Evolutionary conservation across 352 stramenopile genomes (phyloP).

Genomic region (Pythium monospermum): DNA sequence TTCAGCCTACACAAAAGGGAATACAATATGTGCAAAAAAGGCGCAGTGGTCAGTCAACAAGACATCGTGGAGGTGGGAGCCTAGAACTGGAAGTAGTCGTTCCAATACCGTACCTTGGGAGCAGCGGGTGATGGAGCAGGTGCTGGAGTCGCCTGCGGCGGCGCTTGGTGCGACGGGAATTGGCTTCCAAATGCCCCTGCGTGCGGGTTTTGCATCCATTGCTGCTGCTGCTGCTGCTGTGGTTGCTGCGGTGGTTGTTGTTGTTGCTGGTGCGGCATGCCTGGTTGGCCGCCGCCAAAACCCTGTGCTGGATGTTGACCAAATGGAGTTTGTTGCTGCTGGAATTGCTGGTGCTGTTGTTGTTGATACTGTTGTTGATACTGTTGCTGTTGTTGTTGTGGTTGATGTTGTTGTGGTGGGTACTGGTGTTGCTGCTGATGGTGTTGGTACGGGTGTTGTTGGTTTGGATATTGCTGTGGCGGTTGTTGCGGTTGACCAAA

Average conservation of each 20-base stretch:
- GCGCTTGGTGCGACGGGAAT: slow-evolving; percentile 18
- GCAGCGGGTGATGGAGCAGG: slow-evolving; percentile 21
- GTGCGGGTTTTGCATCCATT: slow-evolving; percentile 27
- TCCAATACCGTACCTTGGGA: slow-evolving; percentile 30
- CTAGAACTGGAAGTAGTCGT: neutral
- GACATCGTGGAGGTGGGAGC: neutral
- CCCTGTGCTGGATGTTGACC: slow-evolving; percentile 18
- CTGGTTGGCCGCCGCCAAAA: slow-evolving; percentile 19
- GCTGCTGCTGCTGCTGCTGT: slow-evolving; percentile 25
- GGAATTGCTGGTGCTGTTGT: slow-evolving; percentile 15
- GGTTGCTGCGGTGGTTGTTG: slow-evolving; percentile 16
- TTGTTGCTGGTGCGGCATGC: slow-evolving; percentile 2
- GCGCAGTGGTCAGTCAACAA: neutral
- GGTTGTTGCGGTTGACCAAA: slow-evolving; percentile 5
- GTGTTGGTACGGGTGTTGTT: slow-evolving; percentile 15
- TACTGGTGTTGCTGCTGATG: slow-evolving; percentile 27
- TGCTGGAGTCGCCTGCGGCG: slow-evolving; percentile 4
- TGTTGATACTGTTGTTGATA: slow-evolving; percentile 13
- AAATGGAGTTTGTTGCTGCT: slow-evolving; percentile 15
- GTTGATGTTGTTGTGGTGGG: too few species aligned
- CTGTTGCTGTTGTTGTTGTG: slow-evolving; percentile 26
- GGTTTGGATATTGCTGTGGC: neutral
- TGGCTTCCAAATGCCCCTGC: slow-evolving; percentile 13
- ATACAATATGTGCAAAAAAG: neutral
- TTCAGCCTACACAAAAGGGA: slow-evolving; percentile 13